A percentile compares a stretch with the other conserved stretches of the same genome.
phyloP scores from a whole-genome alignment of 2,329 filamentous ascomycete genomes.

The Purpureocillium lavendulum region DNA sequence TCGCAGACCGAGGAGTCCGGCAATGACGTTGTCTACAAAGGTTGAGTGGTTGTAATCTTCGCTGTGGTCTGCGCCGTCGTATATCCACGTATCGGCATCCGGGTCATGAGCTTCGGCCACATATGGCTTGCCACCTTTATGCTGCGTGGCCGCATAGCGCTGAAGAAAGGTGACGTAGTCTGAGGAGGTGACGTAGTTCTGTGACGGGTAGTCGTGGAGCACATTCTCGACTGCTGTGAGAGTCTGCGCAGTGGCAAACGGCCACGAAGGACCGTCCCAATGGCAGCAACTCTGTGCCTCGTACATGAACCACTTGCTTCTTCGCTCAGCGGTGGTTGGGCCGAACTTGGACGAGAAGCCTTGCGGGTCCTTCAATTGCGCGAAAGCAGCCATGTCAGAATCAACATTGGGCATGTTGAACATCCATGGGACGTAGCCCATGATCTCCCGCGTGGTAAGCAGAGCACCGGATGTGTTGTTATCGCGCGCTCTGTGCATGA shows the following conservation, averaged over 20 bases:
- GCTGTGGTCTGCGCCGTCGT: conserved; percentile 24
- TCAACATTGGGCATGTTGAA: conserved; percentile 30
- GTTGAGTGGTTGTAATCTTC: conserved; percentile 32
- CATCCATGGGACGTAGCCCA: conserved; percentile 32
- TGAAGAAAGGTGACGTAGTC: conserved; percentile 28
- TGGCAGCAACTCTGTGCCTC: conserved; percentile 21
- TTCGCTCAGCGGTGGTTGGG: conserved; percentile 32
- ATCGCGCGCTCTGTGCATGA: conserved; percentile 26
- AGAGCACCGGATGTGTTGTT: conserved; percentile 21
- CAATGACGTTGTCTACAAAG: conserved; percentile 34
- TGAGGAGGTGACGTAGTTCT: conserved; percentile 22
- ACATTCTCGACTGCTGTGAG: conserved; percentile 29
- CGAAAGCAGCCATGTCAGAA: conserved; percentile 6
- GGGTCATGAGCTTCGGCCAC: conserved; percentile 35
- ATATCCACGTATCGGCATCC: conserved; percentile 12
- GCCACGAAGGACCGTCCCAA: conserved; percentile 38
- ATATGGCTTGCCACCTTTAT: conserved; percentile 27
- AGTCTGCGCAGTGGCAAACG: conserved; percentile 31
- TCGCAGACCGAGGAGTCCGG: conserved; percentile 31
- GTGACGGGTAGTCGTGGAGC: conserved; percentile 15
- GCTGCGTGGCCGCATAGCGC: conserved; percentile 30
- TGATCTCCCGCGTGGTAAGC: conserved; percentile 27
- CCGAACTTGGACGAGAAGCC: conserved; percentile 29
- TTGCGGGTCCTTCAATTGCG: conserved; percentile 10
- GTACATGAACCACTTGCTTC: conserved; percentile 27